Evolutionary conservation across 768 basidiomycete species (phyloP).

Genomic region (Rhodotorula kratochvilovae): DNA sequence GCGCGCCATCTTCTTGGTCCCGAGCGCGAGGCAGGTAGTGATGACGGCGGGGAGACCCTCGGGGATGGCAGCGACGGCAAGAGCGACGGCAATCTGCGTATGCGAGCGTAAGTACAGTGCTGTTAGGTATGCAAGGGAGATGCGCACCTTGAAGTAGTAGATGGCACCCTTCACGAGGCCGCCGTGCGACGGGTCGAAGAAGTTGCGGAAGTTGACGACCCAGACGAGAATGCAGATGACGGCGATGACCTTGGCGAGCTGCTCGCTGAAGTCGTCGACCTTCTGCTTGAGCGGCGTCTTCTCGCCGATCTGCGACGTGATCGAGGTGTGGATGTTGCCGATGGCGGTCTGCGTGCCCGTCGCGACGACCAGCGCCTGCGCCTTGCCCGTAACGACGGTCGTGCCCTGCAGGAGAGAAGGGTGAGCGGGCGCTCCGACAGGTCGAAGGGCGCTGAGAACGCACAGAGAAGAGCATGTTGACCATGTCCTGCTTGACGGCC

Average conservation of each 20-base stretch:
- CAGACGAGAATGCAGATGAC: conserved; percentile 97
- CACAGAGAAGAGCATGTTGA: conserved; percentile 90
- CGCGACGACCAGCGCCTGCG: conserved; percentile 76
- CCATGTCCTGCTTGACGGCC: conserved; percentile 98
- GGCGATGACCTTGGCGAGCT: conserved; percentile 93
- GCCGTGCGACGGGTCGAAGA: conserved; percentile 89
- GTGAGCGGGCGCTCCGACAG: not conserved
- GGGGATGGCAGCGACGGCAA: conserved; percentile 98
- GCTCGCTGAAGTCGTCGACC: conserved; percentile 95
- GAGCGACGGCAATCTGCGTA: conserved; percentile 75
- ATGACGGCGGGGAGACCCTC: conserved; percentile 98
- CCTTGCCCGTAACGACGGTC: conserved; percentile 89
- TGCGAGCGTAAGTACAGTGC: not conserved
- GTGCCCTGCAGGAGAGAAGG: conserved; percentile 62
- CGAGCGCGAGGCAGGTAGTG: conserved; percentile 90
- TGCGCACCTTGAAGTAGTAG: conserved; percentile 78
- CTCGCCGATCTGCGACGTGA: conserved; percentile 83
- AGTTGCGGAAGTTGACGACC: conserved; percentile 94
- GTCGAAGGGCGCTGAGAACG: conserved; percentile 6
- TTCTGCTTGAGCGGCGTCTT: conserved; percentile 97
- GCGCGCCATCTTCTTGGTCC: conserved; percentile 99
- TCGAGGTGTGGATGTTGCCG: conserved; percentile 95
- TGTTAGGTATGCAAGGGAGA: too few species aligned
- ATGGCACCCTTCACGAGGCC: conserved; percentile 87
- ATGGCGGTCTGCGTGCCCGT: conserved; percentile 87